These are phyloP conservation scores for Saposhnikovia divaricata DNA, from an alignment of 129 eudicot genomes.

Conservation along the genomic window DNA sequence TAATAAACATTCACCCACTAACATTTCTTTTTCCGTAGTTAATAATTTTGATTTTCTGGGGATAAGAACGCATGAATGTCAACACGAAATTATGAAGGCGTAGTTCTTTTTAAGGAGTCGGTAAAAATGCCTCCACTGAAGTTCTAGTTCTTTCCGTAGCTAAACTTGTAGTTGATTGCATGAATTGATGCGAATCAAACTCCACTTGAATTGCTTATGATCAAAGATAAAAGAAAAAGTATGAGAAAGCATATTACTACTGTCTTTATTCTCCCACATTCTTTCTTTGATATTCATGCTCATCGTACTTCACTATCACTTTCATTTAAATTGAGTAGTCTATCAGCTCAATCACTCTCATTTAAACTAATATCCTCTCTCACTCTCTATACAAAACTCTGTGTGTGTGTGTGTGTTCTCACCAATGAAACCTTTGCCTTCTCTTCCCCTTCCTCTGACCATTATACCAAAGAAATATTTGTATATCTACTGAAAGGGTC, in stretches of 20 bases:
- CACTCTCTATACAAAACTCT: too few relatives aligned
- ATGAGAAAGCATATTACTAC: background rate
- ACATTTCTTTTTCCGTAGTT: background rate
- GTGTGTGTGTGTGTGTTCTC: too few relatives aligned
- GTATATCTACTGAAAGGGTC: too few relatives aligned
- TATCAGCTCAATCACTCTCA: background rate
- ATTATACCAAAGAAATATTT: too few relatives aligned
- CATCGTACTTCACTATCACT: background rate
- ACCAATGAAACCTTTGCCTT: too few relatives aligned
- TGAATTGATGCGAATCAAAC: background rate
- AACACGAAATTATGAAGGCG: background rate
- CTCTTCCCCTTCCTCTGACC: too few relatives aligned
- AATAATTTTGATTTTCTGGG: background rate
- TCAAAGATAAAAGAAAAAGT: background rate
- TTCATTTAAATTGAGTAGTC: background rate
- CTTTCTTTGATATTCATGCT: background rate
- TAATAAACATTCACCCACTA: background rate
- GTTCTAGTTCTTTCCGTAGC: background rate
- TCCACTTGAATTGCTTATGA: constrained; percentile 1
- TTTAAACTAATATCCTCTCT: too few relatives aligned
- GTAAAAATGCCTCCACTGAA: background rate
- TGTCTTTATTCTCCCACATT: background rate
- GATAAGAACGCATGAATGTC: background rate
- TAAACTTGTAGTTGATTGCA: constrained; percentile 2
- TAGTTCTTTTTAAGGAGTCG: background rate